Evolutionary conservation across 768 basidiomycete genomes (phyloP).

Genomic region (Lactarius hatsudake): DNA sequence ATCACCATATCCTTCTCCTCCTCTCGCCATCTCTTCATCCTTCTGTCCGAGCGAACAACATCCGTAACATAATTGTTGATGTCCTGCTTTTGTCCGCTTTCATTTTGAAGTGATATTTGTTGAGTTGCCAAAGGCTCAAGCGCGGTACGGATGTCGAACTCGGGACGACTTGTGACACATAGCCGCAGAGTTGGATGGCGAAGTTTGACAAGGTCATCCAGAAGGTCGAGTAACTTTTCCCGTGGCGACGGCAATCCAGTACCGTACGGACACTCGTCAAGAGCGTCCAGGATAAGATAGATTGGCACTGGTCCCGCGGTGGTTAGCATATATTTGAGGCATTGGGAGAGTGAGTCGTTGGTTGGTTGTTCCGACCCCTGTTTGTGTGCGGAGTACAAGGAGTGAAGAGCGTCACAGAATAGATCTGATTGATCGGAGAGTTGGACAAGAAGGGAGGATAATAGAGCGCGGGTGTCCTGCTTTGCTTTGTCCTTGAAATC

Average conservation of each 20-base stretch:
- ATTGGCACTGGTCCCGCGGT: not conserved
- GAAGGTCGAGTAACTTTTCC: not conserved
- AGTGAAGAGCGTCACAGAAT: not conserved
- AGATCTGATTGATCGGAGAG: not conserved
- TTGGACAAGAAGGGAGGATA: not conserved
- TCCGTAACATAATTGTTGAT: not conserved
- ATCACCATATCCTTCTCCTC: not conserved
- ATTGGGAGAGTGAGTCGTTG: not conserved
- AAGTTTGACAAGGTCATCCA: not conserved
- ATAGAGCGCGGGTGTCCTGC: not conserved
- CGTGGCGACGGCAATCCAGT: not conserved
- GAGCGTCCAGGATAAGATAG: not conserved
- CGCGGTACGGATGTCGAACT: not conserved
- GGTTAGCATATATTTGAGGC: not conserved
- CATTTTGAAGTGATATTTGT: not conserved
- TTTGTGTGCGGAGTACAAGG: not conserved
- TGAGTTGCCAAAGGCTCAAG: not conserved
- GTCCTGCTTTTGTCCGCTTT: not conserved
- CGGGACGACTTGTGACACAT: not conserved
- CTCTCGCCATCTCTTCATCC: not conserved
- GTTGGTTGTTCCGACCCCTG: not conserved
- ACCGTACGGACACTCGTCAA: not conserved
- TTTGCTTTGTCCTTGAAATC: not conserved
- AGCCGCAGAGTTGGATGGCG: not conserved
- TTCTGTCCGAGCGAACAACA: not conserved